phyloP scores from a whole-genome alignment of 352 stramenopile genomes.

The Globisporangium spiculum region DNA sequence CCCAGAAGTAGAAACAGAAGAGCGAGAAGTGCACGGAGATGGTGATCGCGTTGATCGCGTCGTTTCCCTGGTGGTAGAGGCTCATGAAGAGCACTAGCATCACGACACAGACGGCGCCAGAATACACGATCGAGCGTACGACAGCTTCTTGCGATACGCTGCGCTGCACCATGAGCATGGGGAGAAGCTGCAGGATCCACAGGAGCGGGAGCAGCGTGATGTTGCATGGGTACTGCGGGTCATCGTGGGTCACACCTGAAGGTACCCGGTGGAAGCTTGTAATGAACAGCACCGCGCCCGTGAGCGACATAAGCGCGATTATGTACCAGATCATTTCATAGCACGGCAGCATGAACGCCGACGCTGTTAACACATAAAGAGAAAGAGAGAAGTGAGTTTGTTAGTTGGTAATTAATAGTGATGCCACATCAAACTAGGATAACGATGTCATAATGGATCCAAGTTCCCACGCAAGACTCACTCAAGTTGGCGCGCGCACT shows the following conservation, averaged over 20 bases:
- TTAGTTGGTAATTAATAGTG: neutral
- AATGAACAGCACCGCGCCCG: constrained; percentile 49
- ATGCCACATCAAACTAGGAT: neutral
- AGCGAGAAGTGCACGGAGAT: constrained; percentile 55
- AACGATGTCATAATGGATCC: neutral
- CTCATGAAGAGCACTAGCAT: constrained; percentile 62
- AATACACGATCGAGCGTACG: constrained; percentile 66
- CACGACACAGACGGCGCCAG: constrained; percentile 48
- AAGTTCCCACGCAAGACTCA: constrained; percentile 16
- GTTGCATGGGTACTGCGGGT: constrained; percentile 51
- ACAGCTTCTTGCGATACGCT: constrained; percentile 78
- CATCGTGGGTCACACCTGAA: constrained; percentile 17
- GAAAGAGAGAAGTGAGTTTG: neutral
- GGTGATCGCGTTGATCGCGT: constrained; percentile 47
- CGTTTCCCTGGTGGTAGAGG: constrained; percentile 45
- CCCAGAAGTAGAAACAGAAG: constrained; percentile 72
- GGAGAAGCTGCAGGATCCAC: constrained; percentile 76
- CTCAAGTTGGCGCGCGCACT: constrained; percentile 74
- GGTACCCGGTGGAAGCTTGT: constrained; percentile 43
- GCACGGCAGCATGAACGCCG: constrained; percentile 85
- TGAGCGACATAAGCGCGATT: constrained; percentile 51
- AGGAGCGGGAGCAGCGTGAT: constrained; percentile 51
- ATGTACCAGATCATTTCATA: constrained; percentile 87
- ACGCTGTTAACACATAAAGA: constrained; percentile 33
- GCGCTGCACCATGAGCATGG: constrained; percentile 84